phyloP scores from a whole-genome alignment of 441 rosid species.

The Pelargonium fulgidum region DNA sequence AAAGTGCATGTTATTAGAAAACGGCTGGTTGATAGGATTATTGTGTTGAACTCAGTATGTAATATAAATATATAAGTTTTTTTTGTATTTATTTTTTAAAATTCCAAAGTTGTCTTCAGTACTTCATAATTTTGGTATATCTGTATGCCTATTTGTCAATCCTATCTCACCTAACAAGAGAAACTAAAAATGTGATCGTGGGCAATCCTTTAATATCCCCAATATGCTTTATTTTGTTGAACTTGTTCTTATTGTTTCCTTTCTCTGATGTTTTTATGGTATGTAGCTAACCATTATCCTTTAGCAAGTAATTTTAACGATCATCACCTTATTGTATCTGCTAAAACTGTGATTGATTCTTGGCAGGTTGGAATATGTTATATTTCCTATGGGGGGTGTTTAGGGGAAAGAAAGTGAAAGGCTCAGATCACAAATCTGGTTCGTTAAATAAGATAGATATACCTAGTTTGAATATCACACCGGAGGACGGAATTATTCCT shows the following conservation, averaged over 20 bases:
- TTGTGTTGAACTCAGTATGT: not conserved
- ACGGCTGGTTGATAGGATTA: not conserved
- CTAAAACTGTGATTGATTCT: conserved; percentile 19
- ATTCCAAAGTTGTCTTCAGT: not conserved
- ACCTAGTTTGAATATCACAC: conserved; percentile 32
- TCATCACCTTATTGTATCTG: not conserved
- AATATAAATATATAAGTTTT: no score
- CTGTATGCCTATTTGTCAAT: not conserved
- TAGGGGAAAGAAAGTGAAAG: conserved; percentile 49
- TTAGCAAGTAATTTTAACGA: not conserved
- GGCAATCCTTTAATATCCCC: not conserved
- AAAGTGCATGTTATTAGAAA: not conserved
- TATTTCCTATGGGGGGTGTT: conserved; percentile 95
- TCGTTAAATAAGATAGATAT: conserved; percentile 30
- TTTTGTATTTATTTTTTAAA: not conserved
- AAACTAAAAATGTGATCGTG: not conserved
- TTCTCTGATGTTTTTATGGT: no score
- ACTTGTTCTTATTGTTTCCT: not conserved
- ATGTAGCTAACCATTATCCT: not conserved
- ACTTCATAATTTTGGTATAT: not conserved
- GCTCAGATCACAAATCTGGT: conserved; percentile 23
- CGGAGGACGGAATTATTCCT: conserved; percentile 25
- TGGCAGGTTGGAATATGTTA: conserved; percentile 93
- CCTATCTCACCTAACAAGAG: not conserved
- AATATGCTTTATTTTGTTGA: not conserved